phyloP scores from a whole-genome alignment of 257 asterid species.

The Echites panduratus region DNA sequence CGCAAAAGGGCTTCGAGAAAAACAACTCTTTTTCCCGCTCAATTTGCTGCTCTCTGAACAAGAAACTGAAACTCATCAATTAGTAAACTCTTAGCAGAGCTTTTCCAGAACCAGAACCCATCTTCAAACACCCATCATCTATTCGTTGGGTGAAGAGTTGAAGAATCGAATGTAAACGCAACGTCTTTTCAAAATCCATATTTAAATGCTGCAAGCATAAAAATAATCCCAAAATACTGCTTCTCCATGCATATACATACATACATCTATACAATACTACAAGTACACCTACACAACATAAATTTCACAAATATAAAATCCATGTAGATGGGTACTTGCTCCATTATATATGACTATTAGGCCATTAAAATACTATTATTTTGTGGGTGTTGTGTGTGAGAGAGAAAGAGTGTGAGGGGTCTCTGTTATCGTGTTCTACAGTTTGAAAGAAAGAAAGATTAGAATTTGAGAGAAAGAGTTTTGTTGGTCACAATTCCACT shows the following conservation, averaged over 20 bases:
- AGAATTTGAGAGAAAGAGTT: slow-evolving; percentile 14
- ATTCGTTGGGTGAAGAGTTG: slow-evolving; percentile 26
- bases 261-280: not conserved
- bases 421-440: slow-evolving; percentile 42
- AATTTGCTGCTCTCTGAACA: slow-evolving; percentile 22
- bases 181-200: slow-evolving; percentile 30
- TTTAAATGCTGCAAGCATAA: slow-evolving; percentile 31
- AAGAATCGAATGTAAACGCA: slow-evolving; percentile 40
- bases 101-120: slow-evolving; percentile 23
- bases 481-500: slow-evolving; percentile 48
- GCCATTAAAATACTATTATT: not conserved
- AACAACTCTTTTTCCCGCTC: slow-evolving; percentile 26
- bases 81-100: not conserved
- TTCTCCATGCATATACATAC: slow-evolving; percentile 11
- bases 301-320: not conserved
- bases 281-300: not conserved
- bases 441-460: slow-evolving; percentile 21
- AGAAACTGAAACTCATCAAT: slow-evolving; percentile 20
- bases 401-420: not conserved
- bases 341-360: not conserved
- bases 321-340: slow-evolving; percentile 2
- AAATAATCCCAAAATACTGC: slow-evolving; percentile 3
- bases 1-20: slow-evolving; percentile 18
- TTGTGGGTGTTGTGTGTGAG: slow-evolving; percentile 7
- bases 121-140: slow-evolving; percentile 17